These are phyloP conservation scores for Gloeostereum incarnatum DNA, from an alignment of 768 basidiomycete species.

Conservation along the genomic window DNA sequence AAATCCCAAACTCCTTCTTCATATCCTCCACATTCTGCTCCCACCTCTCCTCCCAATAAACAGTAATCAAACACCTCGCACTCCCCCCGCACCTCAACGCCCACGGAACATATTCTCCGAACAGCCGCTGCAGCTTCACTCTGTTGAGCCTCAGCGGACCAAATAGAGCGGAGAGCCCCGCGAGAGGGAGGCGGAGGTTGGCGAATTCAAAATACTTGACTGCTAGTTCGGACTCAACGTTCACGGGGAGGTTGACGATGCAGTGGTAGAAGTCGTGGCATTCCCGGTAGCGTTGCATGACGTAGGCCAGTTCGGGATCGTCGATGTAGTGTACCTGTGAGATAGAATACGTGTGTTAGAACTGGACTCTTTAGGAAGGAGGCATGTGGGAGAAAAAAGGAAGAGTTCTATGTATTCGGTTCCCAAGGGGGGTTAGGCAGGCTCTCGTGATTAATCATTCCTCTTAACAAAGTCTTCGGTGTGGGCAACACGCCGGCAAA, in stretches of 20 bases:
- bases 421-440: no score
- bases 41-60: constrained; percentile 98
- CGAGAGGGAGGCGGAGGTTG: constrained; percentile 86
- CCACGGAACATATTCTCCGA: constrained; percentile 87
- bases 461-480: no score
- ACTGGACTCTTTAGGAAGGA: no score
- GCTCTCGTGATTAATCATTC: no score
- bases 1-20: constrained; percentile 77
- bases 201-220: constrained; percentile 93
- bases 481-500: no score
- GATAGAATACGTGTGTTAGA: constrained; percentile 5
- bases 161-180: constrained; percentile 69
- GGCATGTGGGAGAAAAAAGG: no score
- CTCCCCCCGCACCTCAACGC: constrained; percentile 76
- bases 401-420: no score
- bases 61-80: constrained; percentile 70
- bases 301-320: constrained; percentile 93
- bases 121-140: constrained; percentile 45
- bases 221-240: constrained; percentile 85
- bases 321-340: constrained; percentile 86
- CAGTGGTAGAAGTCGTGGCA: constrained; percentile 98
- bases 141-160: constrained; percentile 67
- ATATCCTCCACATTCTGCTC: constrained; percentile 73
- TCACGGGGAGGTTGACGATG: constrained; percentile 80
- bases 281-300: constrained; percentile 97